Percentiles rank a stretch among this genome's conserved stretches.
Evolutionary conservation across 2,329 filamentous ascomycete species (phyloP).

Genomic region (Cryphonectria japonica): DNA sequence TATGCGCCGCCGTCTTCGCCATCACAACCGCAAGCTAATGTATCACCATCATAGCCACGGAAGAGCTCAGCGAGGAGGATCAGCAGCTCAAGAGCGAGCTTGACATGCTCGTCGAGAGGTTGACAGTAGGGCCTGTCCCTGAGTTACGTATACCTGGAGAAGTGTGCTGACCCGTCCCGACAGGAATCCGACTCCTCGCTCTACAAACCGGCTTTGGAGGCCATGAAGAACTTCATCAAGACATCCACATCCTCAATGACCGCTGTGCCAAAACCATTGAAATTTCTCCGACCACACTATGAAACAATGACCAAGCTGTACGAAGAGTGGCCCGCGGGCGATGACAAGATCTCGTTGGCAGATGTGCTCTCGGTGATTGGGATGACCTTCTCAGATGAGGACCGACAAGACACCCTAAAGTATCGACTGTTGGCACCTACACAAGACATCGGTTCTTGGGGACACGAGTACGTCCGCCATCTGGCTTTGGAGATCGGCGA

Average conservation of each 20-base stretch:
- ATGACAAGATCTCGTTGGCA: conserved; percentile 86
- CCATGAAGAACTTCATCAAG: conserved; percentile 98
- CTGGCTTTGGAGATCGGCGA: conserved; percentile 94
- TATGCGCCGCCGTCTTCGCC: conserved; percentile 39
- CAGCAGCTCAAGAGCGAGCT: conserved; percentile 98
- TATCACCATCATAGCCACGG: conserved; percentile 51
- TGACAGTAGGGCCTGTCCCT: conserved; percentile 65
- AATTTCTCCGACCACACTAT: conserved; percentile 97
- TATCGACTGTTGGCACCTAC: conserved; percentile 89
- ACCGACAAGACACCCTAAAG: conserved; percentile 93
- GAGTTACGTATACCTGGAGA: background rate
- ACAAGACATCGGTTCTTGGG: conserved; percentile 94
- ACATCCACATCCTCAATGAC: conserved; percentile 99
- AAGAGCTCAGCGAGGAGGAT: conserved; percentile 97
- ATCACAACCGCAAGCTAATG: conserved; percentile 41
- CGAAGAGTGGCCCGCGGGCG: conserved; percentile 82
- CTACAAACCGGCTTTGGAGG: conserved; percentile 90
- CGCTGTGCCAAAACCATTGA: conserved; percentile 95
- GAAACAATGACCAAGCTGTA: conserved; percentile 85
- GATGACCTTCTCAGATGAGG: conserved; percentile 98
- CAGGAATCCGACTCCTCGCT: conserved; percentile 85
- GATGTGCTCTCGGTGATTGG: conserved; percentile 97
- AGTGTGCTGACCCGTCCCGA: conserved; percentile 31
- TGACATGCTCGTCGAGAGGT: conserved; percentile 94
- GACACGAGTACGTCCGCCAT: conserved; percentile 97